phyloP scores from a whole-genome alignment of 1,284 basidiomycete genomes.

The Acaromyces ingoldii region DNA sequence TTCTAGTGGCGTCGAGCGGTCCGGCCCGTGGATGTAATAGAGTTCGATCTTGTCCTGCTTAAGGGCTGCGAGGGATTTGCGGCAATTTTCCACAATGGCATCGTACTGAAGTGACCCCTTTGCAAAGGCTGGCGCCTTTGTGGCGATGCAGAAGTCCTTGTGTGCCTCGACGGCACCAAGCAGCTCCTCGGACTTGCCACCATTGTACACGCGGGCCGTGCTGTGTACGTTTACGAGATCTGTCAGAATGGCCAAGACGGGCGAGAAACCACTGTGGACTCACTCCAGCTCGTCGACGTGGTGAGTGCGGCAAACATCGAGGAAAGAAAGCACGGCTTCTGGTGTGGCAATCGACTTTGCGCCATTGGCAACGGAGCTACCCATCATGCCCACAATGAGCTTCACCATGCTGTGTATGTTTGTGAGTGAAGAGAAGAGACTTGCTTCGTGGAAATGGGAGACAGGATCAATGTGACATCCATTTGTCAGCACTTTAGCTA shows the following conservation, averaged over 20 bases:
- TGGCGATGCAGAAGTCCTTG: conserved; percentile 2
- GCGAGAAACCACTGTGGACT: background rate
- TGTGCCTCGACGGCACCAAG: background rate
- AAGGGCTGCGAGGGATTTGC: conserved; percentile 1
- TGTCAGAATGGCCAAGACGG: background rate
- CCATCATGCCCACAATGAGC: conserved; percentile 8
- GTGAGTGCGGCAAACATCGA: conserved; percentile 1
- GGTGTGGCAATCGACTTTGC: background rate
- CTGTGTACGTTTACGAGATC: too few species aligned
- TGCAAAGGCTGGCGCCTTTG: conserved; percentile 9
- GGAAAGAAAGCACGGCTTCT: background rate
- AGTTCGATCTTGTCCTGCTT: conserved; percentile 3
- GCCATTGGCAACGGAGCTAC: background rate
- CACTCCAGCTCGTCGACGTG: conserved; percentile 7
- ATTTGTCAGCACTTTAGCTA: too few species aligned
- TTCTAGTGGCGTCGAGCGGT: conserved; percentile 3
- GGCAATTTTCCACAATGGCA: conserved; percentile 5
- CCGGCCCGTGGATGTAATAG: conserved; percentile 10
- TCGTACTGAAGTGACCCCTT: conserved; percentile 1
- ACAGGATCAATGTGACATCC: too few species aligned
- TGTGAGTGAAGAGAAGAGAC: too few species aligned
- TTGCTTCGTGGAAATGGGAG: too few species aligned
- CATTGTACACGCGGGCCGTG: conserved; percentile 9
- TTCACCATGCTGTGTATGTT: conserved; percentile 11
- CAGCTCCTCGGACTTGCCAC: conserved; percentile 7